Evolutionary conservation across 2,329 filamentous ascomycete species (phyloP), one percentile per base, ranked within the genome.

Genomic region (Pyrenophora tritici-repentis): DNA sequence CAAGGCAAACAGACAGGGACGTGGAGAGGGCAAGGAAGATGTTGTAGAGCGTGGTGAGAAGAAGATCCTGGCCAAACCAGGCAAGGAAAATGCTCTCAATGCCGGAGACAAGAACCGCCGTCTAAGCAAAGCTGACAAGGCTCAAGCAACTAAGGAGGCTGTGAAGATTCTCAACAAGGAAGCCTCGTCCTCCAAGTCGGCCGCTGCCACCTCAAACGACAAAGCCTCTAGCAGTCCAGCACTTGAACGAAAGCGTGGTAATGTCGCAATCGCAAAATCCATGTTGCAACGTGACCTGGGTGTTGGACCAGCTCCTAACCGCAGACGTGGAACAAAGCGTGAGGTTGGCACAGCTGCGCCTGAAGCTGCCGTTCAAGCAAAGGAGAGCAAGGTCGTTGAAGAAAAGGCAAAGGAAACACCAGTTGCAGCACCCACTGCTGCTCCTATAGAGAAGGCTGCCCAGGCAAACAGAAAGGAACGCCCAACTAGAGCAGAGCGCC

Each of bases 211-310:
- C 22, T 59, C 67, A 13, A 54, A 59, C 18, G 70, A 71, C 66
- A 79, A 70, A 53, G 61, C 73, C 14, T 64, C 73, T 34, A 73
- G 75, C 50, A 67, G 66, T 34, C 65, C 76, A 24, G 66, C 73
- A 3, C 60, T 77, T 6, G 81, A 81, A 58, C 75, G 76, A 58
- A 83, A 81, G 62, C 78, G 83, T 44, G 81, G 79, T 20, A 83
- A 76, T 58, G 75, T 76, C 26, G 77, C 76, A 62, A 78, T 77
- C 26, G 82, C 81, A 3, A 80, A 81, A 36, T 81, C 81, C 41
- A 86, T 87, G 66, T 74, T 86, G 2, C 83, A 86, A 59, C 81
- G 84, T 49, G 84, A 87, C 66, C 73, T 86, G 17, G 84, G 84
- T 10, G 75, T 86, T 12, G 75, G 76, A 24, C 55, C 59, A 18